These are phyloP conservation scores for Xylaria sp. DNA, from an alignment of 2,329 filamentous ascomycete species.

Conservation along the genomic window DNA sequence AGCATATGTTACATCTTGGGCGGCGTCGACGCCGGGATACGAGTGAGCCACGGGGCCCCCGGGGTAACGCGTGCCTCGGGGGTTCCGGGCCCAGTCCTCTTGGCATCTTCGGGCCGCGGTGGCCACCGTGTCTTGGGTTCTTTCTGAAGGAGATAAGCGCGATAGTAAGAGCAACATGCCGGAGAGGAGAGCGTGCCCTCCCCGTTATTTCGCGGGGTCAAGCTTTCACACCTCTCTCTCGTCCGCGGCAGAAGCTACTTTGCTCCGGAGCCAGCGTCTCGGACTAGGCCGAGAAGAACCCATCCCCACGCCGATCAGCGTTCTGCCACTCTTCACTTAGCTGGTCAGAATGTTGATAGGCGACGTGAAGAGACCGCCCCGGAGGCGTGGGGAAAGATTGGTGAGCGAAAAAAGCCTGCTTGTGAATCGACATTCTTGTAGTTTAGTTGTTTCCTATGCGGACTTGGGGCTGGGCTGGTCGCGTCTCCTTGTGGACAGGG, in stretches of 20 bases:
- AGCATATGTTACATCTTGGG: slow-evolving; percentile 26
- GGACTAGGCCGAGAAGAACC: slow-evolving; percentile 60
- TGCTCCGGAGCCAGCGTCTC: slow-evolving; percentile 63
- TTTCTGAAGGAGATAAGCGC: slow-evolving; percentile 65
- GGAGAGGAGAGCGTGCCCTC: slow-evolving; percentile 24
- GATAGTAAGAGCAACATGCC: slow-evolving; percentile 58
- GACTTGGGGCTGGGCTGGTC: slow-evolving; percentile 55
- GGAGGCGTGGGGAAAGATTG: slow-evolving; percentile 40
- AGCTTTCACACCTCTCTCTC: slow-evolving; percentile 18
- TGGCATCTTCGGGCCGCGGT: slow-evolving; percentile 23
- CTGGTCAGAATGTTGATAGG: too few relatives aligned
- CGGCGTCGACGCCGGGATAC: neutral
- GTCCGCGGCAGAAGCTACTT: slow-evolving; percentile 52
- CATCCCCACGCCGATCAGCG: slow-evolving; percentile 36
- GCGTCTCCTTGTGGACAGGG: slow-evolving; percentile 51
- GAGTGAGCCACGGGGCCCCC: neutral
- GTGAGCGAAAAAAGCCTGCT: slow-evolving; percentile 31
- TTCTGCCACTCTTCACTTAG: slow-evolving; percentile 38
- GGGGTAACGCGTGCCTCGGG: neutral
- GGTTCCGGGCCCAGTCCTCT: neutral
- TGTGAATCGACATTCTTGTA: slow-evolving; percentile 12
- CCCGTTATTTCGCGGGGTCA: neutral
- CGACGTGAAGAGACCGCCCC: slow-evolving; percentile 29
- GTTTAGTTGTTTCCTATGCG: neutral
- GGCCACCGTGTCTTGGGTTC: slow-evolving; percentile 47